These are phyloP conservation scores for Obba rivulosa DNA, from an alignment of 768 basidiomycete species.

Conservation along the genomic window DNA sequence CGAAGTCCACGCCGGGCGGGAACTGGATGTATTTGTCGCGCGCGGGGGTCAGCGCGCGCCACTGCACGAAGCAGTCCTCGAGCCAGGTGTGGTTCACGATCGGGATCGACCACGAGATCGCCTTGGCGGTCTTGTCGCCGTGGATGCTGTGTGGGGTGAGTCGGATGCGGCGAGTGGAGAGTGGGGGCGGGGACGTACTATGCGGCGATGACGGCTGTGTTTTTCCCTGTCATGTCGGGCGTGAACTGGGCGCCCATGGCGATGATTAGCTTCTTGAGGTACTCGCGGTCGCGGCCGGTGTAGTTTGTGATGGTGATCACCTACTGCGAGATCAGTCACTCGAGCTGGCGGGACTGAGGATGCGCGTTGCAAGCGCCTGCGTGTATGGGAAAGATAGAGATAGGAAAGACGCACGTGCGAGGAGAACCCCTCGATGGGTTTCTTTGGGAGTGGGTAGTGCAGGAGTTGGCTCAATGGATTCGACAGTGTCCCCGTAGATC, in stretches of 20 bases:
- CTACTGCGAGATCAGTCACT: constrained; percentile 30
- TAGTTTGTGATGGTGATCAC: constrained; percentile 86
- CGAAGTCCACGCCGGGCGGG: constrained; percentile 64
- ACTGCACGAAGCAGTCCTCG: constrained; percentile 82
- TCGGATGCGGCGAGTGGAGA: neutral
- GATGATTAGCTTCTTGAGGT: constrained; percentile 76
- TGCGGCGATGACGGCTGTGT: constrained; percentile 80
- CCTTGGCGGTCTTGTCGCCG: constrained; percentile 61
- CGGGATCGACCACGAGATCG: constrained; percentile 75
- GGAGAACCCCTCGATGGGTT: constrained; percentile 52
- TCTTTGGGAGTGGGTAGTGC: constrained; percentile 77
- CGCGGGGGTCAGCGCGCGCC: constrained; percentile 64
- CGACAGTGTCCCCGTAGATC: constrained; percentile 53
- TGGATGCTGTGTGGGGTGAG: constrained; percentile 13
- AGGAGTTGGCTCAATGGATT: constrained; percentile 70
- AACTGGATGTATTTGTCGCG: constrained; percentile 66
- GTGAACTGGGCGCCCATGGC: constrained; percentile 78
- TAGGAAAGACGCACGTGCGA: constrained; percentile 45
- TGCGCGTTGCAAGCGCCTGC: neutral
- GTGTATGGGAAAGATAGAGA: neutral
- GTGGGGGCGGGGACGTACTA: constrained; percentile 45
- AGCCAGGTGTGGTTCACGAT: constrained; percentile 90
- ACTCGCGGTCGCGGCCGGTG: constrained; percentile 80
- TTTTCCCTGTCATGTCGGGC: constrained; percentile 70
- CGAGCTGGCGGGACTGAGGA: neutral